Base-by-base conservation (phyloP, 495 filamentous ascomycete species). In the Lophium mytilinum region DNA sequence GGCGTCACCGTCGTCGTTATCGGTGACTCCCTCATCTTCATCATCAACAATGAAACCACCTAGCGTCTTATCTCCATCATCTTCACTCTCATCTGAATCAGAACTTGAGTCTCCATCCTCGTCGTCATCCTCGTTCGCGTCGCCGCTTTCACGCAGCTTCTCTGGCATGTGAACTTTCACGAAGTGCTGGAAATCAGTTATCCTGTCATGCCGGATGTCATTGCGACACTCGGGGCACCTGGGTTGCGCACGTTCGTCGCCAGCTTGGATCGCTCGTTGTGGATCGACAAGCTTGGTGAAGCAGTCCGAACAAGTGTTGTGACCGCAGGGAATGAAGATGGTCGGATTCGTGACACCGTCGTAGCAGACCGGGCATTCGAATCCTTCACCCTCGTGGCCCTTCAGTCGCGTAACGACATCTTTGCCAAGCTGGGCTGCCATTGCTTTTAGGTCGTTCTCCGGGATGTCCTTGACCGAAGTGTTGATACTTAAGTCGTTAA, bases 241-340 rank as follows among this genome's bases (percentile, higher is more conserved):
- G 9, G 79, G 70, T 19, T 75, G 66, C 0, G 67, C 69, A 37
- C 76, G 75, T 58, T 86, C 83, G 37, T 84, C 69, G 8, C 86
- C 83, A 45, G 80, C 72, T 41, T 70, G 69, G 52, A 86, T 68
- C 45, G 78, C 72, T 45, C 72, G 60, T 34, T 75, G 74, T 0
- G 82, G 82, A 59, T 87, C 86, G 4, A 82, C 80, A 42, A 95
- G 79, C 51, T 80, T 83, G 0, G 83, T 76, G 66, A 95, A 86
- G 64, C 91, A 95, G 59, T 89, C 86, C 0, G 79, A 70, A 68
- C 91, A 96, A 19, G 83, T 84, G 54, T 82, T 78, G 69, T 96
- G 91, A 24, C 91, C 91, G 60, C 91, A 96, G 1, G 90, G 89
- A 57, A 87, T 77, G 67, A 92, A 83, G 57, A 96, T 87, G 5